Evolutionary conservation across 2,329 filamentous ascomycete genomes (phyloP).

Genomic region (Uncinocarpus reesii): DNA sequence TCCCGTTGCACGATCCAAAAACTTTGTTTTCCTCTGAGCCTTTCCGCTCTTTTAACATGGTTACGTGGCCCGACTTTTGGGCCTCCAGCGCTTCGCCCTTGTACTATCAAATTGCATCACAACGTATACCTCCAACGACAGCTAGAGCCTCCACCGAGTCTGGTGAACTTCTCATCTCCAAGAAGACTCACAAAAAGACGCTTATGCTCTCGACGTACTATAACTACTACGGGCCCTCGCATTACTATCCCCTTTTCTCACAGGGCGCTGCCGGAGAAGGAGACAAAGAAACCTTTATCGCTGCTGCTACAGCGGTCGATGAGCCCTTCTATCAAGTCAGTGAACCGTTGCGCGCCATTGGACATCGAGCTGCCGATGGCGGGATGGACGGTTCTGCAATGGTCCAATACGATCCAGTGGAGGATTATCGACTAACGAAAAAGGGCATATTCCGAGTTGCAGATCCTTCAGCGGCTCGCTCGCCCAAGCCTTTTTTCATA

Average conservation of each 20-base stretch:
- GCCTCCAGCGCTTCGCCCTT: constrained; percentile 29
- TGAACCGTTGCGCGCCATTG: constrained; percentile 28
- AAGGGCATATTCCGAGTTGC: constrained; percentile 23
- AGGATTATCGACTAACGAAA: constrained; percentile 23
- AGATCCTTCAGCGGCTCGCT: constrained; percentile 22
- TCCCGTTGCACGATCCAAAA: constrained; percentile 37
- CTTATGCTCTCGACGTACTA: constrained; percentile 43
- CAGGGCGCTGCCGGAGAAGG: constrained; percentile 42
- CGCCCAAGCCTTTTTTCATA: constrained; percentile 31
- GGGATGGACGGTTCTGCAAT: constrained; percentile 31
- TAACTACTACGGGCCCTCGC: constrained; percentile 38
- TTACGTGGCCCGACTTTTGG: constrained; percentile 44
- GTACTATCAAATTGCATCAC: constrained; percentile 33
- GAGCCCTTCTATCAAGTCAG: constrained; percentile 37
- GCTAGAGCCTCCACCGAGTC: constrained; percentile 32
- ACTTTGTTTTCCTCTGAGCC: constrained; percentile 34
- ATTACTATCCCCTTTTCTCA: constrained; percentile 39
- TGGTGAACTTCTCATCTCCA: constrained; percentile 39
- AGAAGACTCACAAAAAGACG: constrained; percentile 32
- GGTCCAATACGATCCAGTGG: constrained; percentile 30
- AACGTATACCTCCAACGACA: constrained; percentile 20
- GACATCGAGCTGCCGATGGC: constrained; percentile 22
- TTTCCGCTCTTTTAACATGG: constrained; percentile 34
- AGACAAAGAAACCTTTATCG: constrained; percentile 44
- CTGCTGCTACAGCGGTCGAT: constrained; percentile 34